These are phyloP conservation scores for Calendula officinalis DNA, from an alignment of 129 eudicot genomes.

Conservation along the genomic window DNA sequence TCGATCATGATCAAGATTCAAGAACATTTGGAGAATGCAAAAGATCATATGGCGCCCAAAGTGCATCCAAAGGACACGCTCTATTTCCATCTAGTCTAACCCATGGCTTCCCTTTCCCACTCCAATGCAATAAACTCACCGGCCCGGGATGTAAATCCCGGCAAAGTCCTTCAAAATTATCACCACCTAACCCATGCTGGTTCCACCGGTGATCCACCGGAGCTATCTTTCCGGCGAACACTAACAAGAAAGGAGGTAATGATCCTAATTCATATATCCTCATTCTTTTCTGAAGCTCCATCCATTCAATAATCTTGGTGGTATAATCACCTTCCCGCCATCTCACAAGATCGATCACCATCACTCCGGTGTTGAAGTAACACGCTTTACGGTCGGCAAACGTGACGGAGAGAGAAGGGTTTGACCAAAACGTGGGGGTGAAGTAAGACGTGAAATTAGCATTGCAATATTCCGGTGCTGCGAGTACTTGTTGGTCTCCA, in stretches of 20 bases:
- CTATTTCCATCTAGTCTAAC: constrained; percentile 64
- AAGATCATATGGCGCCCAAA: constrained; percentile 95
- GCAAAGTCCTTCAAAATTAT: constrained; percentile 74
- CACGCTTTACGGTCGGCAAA: constrained; percentile 64
- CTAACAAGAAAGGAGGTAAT: constrained; percentile 73
- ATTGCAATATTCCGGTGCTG: constrained; percentile 86
- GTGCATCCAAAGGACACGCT: constrained; percentile 76
- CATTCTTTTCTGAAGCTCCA: constrained; percentile 91
- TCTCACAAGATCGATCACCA: constrained; percentile 73
- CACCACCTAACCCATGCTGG: constrained; percentile 96
- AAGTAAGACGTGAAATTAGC: constrained; percentile 80
- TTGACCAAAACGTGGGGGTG: constrained; percentile 91
- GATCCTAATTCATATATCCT: constrained; percentile 90
- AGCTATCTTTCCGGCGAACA: constrained; percentile 84
- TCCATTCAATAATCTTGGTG: constrained; percentile 71
- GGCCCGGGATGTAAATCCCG: constrained; percentile 90
- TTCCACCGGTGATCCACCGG: constrained; percentile 92
- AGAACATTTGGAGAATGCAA: constrained; percentile 52
- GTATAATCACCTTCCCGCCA: constrained; percentile 76
- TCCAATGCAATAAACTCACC: constrained; percentile 91
- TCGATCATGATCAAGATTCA: constrained; percentile 47
- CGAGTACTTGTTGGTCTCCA: constrained; percentile 41
- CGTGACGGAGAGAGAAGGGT: constrained; percentile 70
- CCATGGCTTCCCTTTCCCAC: constrained; percentile 98
- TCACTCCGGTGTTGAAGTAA: constrained; percentile 87